Conservation (phyloP, 2,329 filamentous ascomycete species). For the Colletotrichum gloeosporioides region DNA sequence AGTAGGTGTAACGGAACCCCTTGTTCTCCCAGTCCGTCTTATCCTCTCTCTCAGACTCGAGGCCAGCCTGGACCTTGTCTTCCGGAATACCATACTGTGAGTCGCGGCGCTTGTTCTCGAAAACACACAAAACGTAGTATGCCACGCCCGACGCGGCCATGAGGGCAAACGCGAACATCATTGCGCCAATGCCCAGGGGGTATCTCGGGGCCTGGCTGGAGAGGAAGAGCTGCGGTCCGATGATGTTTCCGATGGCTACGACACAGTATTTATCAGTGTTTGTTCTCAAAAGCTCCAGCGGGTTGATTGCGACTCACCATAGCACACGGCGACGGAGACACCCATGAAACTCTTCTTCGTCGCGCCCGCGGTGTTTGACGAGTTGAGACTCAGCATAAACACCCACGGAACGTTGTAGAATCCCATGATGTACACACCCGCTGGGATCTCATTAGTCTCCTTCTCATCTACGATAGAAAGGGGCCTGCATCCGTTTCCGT, state of each 20-base stretch:
- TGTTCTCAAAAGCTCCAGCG: background rate
- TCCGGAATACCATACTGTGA: slow-evolving; percentile 3
- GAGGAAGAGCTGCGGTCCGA: slow-evolving; percentile 34
- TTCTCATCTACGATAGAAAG: background rate
- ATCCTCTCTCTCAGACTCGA: slow-evolving; percentile 17
- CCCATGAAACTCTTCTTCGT: slow-evolving; percentile 37
- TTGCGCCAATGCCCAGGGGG: slow-evolving; percentile 29
- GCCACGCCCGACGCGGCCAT: slow-evolving; percentile 25
- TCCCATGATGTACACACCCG: slow-evolving; percentile 34
- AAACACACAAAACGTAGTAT: slow-evolving; percentile 26
- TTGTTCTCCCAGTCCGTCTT: slow-evolving; percentile 19
- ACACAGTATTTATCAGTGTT: background rate
- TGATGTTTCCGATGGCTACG: slow-evolving; percentile 32
- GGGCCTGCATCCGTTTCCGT: background rate
- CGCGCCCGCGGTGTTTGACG: slow-evolving; percentile 32
- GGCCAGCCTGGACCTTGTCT: slow-evolving; percentile 5
- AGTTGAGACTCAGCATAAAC: slow-evolving; percentile 32
- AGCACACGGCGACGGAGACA: slow-evolving; percentile 31
- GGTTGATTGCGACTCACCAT: slow-evolving; percentile 8
- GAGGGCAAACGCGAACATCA: slow-evolving; percentile 31
- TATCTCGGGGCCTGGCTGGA: slow-evolving; percentile 31
- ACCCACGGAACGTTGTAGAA: slow-evolving; percentile 37
- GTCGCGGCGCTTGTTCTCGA: slow-evolving; percentile 28
- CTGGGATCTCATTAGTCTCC: background rate
- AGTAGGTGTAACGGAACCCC: slow-evolving; percentile 20